These are phyloP conservation scores for Beta macrorhiza DNA, from an alignment of 179 eudicot species.

Conservation along the genomic window DNA sequence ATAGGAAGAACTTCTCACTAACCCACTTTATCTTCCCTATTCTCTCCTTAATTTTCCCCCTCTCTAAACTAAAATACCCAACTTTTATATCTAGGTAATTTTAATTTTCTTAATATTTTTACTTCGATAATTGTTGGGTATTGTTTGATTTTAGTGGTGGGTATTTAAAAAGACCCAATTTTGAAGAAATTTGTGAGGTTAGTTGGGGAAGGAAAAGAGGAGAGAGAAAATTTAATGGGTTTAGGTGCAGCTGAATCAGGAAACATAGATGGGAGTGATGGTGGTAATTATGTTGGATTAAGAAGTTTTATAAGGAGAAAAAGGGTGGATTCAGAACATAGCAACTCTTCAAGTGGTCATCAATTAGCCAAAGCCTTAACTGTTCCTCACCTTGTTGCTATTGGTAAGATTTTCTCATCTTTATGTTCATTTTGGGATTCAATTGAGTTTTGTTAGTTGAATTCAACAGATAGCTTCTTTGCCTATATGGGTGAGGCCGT, in stretches of 20 bases:
- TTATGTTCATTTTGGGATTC: too few relatives aligned
- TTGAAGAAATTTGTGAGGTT: background rate
- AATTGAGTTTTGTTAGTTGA: too few relatives aligned
- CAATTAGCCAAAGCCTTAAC: constrained; percentile 84
- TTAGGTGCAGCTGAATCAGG: constrained; percentile 22
- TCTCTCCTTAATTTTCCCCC: too few relatives aligned
- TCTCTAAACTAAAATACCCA: too few relatives aligned
- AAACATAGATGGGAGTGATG: constrained; percentile 7
- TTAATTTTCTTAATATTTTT: too few relatives aligned
- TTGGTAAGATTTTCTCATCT: constrained; percentile 42
- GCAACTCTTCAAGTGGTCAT: constrained; percentile 36
- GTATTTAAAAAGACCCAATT: constrained; percentile 2
- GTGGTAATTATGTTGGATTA: constrained; percentile 29
- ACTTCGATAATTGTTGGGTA: background rate
- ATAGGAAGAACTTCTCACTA: too few relatives aligned
- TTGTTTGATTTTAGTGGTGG: background rate
- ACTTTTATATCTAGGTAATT: too few relatives aligned
- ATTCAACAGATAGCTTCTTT: too few relatives aligned
- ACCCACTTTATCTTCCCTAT: too few relatives aligned
- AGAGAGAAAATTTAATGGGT: constrained; percentile 19
- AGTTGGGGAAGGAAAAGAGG: background rate
- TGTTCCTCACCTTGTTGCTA: constrained; percentile 76
- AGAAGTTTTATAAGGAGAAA: constrained; percentile 75
- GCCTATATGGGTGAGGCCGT: too few relatives aligned
- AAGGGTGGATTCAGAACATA: constrained; percentile 74